Evolutionary conservation across 768 basidiomycete species (phyloP).

Genomic region (Coprinopsis marcescibilis): DNA sequence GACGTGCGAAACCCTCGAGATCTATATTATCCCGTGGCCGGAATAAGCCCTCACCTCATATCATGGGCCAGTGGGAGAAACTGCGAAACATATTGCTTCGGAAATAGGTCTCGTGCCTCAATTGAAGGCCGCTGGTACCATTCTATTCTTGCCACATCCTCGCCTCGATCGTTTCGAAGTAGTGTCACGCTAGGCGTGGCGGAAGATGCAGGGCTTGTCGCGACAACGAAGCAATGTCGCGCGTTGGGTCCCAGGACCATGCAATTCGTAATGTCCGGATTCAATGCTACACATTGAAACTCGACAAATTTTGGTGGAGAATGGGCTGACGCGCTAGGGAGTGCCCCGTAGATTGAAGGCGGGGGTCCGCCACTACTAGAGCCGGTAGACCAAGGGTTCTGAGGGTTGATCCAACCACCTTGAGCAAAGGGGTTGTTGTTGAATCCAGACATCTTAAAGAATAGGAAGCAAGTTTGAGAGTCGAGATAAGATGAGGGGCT

Average conservation of each 20-base stretch:
- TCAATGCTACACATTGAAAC: slow-evolving; percentile 9
- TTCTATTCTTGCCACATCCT: slow-evolving; percentile 1
- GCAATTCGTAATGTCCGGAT: slow-evolving; percentile 7
- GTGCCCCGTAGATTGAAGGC: slow-evolving; percentile 9
- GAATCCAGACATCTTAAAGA: slow-evolving; percentile 7
- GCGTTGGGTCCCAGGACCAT: slow-evolving; percentile 10
- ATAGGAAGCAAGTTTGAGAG: not conserved
- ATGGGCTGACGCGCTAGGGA: slow-evolving; percentile 1
- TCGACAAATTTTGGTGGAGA: slow-evolving; percentile 4
- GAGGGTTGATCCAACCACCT: slow-evolving; percentile 8
- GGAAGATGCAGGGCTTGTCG: slow-evolving; percentile 3
- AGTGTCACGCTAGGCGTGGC: slow-evolving; percentile 1
- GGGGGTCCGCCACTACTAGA: not conserved
- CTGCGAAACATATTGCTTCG: slow-evolving; percentile 2
- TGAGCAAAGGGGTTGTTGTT: slow-evolving; percentile 11
- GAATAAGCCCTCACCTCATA: slow-evolving; percentile 8
- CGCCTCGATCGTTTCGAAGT: slow-evolving; percentile 3
- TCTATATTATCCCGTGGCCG: too few relatives aligned
- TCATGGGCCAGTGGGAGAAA: slow-evolving; percentile 6
- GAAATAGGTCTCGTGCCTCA: slow-evolving; percentile 4
- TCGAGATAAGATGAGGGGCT: not conserved
- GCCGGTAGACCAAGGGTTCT: slow-evolving; percentile 9
- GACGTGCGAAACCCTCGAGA: not conserved
- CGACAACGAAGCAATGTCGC: slow-evolving; percentile 8
- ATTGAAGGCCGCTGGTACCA: slow-evolving; percentile 7